Evolutionary conservation across 2,329 filamentous ascomycete species (phyloP), one percentile per base, ranked within the genome.

Genomic region (Ilyonectria sp.): DNA sequence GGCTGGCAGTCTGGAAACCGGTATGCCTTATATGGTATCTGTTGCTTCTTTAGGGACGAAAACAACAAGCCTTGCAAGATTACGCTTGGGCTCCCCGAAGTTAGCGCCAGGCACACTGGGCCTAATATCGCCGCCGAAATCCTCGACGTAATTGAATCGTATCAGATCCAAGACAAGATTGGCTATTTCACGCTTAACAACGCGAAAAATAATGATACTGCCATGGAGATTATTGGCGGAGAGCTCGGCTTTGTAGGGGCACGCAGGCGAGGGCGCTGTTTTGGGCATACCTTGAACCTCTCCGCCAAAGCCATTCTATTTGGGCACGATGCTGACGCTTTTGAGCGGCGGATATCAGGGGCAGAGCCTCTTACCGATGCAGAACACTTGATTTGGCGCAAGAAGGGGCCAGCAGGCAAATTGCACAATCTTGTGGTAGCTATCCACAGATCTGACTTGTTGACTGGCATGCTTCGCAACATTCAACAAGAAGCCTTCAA

Each of bases 11-110:
- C 63, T 2, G 26, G 46, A 10, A 72, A 69, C 37, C 33, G 57
- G 2, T 62, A 68, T 33, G 52, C 59, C 31, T 37, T 74, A 46
- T 71, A 71, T 43, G 63, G 65, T n/a, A 55, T 74, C 11, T 37
- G 21, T 19, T 69, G 60, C 52, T 68, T 65, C 53, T 74, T 68
- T 59, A 23, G 23, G 23, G 23, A 23, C 23, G 23, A 23, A 23
- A 23, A 23, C 23, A 23, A 4, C 23, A 23, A 62, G 37, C 47
- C 62, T 8, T 11, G 50, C 17, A 74, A 73, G 54, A 29, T 73
- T n/a, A 40, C 65, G 1, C 61, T 74, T n/a, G 68, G 62, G 4
- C 17, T 74, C 8, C 68, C 67, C 8, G 63, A 73, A 56, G 19
- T 69, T 2, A 40, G 13, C 8, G 21, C 21, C 3, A 40, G 62